Conservation (phyloP, 2,329 filamentous ascomycete species). For the Gyromitra esculenta region DNA sequence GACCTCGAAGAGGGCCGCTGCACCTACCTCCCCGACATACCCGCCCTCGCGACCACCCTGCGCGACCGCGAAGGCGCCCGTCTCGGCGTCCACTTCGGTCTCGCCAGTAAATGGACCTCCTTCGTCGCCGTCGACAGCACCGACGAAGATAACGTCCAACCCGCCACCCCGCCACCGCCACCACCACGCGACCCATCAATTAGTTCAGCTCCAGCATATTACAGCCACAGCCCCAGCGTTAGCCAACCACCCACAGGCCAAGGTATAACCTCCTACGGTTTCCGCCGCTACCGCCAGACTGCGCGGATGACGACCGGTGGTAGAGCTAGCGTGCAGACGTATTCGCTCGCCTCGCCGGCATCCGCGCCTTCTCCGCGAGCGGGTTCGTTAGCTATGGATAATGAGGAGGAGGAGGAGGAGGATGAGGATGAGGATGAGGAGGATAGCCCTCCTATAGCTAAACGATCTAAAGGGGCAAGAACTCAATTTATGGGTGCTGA, state of each 20-base stretch:
- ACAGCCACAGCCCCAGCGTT: too few species aligned
- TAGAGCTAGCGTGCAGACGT: too few species aligned
- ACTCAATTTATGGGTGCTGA: not conserved
- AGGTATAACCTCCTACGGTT: too few species aligned
- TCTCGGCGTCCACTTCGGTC: slow-evolving; percentile 73
- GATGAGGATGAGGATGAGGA: not conserved
- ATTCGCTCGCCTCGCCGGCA: too few species aligned
- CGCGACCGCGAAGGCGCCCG: slow-evolving; percentile 70
- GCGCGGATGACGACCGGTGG: too few species aligned
- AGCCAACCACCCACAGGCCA: too few species aligned
- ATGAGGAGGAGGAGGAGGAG: not conserved
- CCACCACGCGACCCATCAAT: not conserved
- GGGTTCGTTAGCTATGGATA: not conserved
- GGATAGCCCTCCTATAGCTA: too few species aligned
- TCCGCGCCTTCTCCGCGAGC: too few species aligned
- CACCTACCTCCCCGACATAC: slow-evolving; percentile 66
- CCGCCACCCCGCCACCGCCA: not conserved
- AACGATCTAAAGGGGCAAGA: not conserved
- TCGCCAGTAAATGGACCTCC: slow-evolving; percentile 75
- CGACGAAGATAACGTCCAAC: not conserved
- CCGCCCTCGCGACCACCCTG: slow-evolving; percentile 65
- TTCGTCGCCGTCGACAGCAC: slow-evolving; percentile 70
- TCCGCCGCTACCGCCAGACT: too few species aligned
- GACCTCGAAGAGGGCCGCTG: slow-evolving; percentile 77
- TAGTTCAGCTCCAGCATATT: not conserved